Conservation (phyloP, 805 yeast species). For the Ogataea allantospora region DNA sequence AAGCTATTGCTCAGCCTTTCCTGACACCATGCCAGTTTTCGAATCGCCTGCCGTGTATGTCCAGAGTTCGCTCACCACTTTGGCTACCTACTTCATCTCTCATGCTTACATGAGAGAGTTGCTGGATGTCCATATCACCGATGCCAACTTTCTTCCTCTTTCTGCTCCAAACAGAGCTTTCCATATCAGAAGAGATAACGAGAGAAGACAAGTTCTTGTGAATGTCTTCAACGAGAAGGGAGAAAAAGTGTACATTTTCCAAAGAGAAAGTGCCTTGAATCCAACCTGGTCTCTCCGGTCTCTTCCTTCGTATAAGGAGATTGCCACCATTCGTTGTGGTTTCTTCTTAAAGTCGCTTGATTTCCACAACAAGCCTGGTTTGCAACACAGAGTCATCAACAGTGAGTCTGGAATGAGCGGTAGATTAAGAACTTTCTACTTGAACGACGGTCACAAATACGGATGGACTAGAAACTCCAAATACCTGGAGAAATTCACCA, state of each 20-base stretch:
- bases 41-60: constrained; percentile 49
- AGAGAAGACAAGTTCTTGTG: constrained; percentile 42
- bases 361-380: constrained; percentile 45
- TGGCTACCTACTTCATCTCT: constrained; percentile 42
- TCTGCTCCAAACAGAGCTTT: constrained; percentile 39
- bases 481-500: constrained; percentile 49
- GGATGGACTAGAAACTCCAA: constrained; percentile 55
- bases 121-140: constrained; percentile 38
- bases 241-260: constrained; percentile 47
- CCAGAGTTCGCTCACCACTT: constrained; percentile 39
- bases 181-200: constrained; percentile 50
- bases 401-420: constrained; percentile 40
- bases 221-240: constrained; percentile 49
- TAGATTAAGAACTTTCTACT: constrained; percentile 45
- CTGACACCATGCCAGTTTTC: constrained; percentile 37
- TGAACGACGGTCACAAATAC: constrained; percentile 52
- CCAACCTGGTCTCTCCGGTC: constrained; percentile 53
- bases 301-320: constrained; percentile 44
- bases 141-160: constrained; percentile 43
- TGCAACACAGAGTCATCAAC: constrained; percentile 44
- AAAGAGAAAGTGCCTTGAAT: constrained; percentile 44
- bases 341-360: constrained; percentile 44
- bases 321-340: constrained; percentile 53
- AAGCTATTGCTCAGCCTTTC: constrained; percentile 12
- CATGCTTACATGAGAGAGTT: constrained; percentile 40